Evolutionary conservation across 345 rosid genomes (phyloP).

Genomic region (Pistacia atlantica): DNA sequence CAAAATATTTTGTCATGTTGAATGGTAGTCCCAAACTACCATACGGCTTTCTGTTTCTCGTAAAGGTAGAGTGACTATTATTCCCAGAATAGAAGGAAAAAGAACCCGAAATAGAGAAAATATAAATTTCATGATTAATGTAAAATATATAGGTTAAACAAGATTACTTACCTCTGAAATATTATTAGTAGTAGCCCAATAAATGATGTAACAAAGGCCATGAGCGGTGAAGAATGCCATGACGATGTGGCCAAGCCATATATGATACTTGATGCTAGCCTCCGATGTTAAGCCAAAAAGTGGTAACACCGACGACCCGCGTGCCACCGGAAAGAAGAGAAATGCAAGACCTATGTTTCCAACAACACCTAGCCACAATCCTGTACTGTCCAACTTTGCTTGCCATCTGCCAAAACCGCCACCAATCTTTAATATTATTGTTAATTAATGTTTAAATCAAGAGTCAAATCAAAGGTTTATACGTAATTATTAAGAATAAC

Average conservation of each 20-base stretch:
- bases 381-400: constrained; percentile 38
- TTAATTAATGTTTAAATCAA: too few species aligned
- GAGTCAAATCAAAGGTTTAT: too few species aligned
- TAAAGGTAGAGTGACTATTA: not conserved
- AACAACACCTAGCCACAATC: constrained; percentile 45
- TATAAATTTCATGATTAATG: too few species aligned
- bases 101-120: not conserved
- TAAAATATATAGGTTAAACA: not conserved
- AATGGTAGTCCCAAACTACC: not conserved
- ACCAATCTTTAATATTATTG: too few species aligned
- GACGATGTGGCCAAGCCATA: constrained; percentile 82
- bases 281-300: constrained; percentile 77
- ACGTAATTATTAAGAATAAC: too few species aligned
- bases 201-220: constrained; percentile 54
- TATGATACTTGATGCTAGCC: constrained; percentile 85
- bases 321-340: constrained; percentile 80
- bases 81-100: not conserved
- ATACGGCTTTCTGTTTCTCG: not conserved
- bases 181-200: constrained; percentile 42
- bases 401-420: constrained; percentile 53
- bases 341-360: constrained; percentile 71
- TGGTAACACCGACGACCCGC: constrained; percentile 74
- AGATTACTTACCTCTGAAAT: constrained; percentile 43
- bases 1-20: not conserved
- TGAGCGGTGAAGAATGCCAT: constrained; percentile 64